These are phyloP conservation scores for Ilex aquifolium DNA, from an alignment of 257 asterid genomes.

Conservation along the genomic window DNA sequence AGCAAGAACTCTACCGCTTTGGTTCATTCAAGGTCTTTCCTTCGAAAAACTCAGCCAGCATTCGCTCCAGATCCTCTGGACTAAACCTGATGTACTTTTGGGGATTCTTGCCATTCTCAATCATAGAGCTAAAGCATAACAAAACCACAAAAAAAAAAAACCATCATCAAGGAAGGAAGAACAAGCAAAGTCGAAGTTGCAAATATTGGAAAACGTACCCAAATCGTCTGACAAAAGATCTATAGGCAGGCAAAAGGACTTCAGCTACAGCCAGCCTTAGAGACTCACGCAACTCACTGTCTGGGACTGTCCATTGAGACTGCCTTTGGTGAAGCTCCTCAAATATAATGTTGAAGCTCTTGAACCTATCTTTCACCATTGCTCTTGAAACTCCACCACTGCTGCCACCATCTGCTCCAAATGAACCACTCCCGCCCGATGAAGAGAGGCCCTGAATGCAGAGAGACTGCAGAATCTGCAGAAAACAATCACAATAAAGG, in stretches of 20 bases:
- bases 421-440: slow-evolving; percentile 43
- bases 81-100: slow-evolving; percentile 61
- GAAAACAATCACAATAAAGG: neutral
- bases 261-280: slow-evolving; percentile 96
- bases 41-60: slow-evolving; percentile 95
- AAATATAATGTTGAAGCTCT: slow-evolving; percentile 68
- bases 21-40: slow-evolving; percentile 82
- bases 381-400: slow-evolving; percentile 68
- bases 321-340: slow-evolving; percentile 98
- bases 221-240: slow-evolving; percentile 77
- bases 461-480: slow-evolving; percentile 87
- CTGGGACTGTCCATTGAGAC: slow-evolving; percentile 98
- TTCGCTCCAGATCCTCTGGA: slow-evolving; percentile 90
- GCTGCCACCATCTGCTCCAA: slow-evolving; percentile 35
- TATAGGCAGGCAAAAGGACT: slow-evolving; percentile 88
- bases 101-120: too few species aligned
- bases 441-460: slow-evolving; percentile 57
- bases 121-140: too few species aligned
- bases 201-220: slow-evolving; percentile 62
- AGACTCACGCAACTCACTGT: slow-evolving; percentile 91
- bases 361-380: slow-evolving; percentile 78
- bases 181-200: too few species aligned
- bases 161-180: too few species aligned
- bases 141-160: too few species aligned
- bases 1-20: slow-evolving; percentile 31